Conservation (phyloP, 139 green algal genomes). For the Picochlorum sp. region DNA sequence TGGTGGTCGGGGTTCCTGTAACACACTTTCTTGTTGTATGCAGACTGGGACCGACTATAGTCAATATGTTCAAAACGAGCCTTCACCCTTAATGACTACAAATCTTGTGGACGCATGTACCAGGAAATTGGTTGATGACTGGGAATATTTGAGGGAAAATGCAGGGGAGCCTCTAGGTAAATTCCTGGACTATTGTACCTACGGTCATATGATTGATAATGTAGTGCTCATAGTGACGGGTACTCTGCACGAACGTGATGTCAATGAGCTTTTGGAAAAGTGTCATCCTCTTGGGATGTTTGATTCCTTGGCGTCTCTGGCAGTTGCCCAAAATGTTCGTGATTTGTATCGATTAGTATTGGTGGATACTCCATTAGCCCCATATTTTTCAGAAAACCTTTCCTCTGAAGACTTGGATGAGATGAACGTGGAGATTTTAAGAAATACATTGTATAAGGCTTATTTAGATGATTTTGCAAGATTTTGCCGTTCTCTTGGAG, state of each 20-base stretch:
- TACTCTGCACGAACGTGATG: conserved; percentile 90
- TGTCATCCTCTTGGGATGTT: conserved; percentile 98
- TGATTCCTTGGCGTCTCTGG: conserved; percentile 88
- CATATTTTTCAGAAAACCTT: conserved; percentile 86
- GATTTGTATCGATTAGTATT: conserved; percentile 95
- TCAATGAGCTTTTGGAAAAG: conserved; percentile 96
- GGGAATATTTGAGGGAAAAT: conserved; percentile 75
- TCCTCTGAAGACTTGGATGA: conserved; percentile 92
- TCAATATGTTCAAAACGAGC: conserved; percentile 77
- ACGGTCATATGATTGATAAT: conserved; percentile 99
- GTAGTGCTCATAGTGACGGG: conserved; percentile 98
- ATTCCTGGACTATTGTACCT: conserved; percentile 98
- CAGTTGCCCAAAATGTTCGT: conserved; percentile 90
- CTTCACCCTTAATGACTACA: conserved; percentile 82
- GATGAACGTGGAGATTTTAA: conserved; percentile 96
- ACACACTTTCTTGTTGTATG: conserved; percentile 23
- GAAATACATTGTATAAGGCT: conserved; percentile 96
- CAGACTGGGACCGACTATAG: conserved; percentile 87
- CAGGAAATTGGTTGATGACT: conserved; percentile 96
- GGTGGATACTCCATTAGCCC: conserved; percentile 90
- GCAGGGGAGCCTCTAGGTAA: conserved; percentile 71
- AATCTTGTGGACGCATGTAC: conserved; percentile 93
- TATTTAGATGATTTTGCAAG: conserved; percentile 96
- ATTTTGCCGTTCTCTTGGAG: conserved; percentile 69
- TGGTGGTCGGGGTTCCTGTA: too few species aligned